Percentiles rank a stretch among this genome's conserved stretches.
Conservation (phyloP, 2,329 filamentous ascomycete species). For the Teratosphaeria nubilosa region DNA sequence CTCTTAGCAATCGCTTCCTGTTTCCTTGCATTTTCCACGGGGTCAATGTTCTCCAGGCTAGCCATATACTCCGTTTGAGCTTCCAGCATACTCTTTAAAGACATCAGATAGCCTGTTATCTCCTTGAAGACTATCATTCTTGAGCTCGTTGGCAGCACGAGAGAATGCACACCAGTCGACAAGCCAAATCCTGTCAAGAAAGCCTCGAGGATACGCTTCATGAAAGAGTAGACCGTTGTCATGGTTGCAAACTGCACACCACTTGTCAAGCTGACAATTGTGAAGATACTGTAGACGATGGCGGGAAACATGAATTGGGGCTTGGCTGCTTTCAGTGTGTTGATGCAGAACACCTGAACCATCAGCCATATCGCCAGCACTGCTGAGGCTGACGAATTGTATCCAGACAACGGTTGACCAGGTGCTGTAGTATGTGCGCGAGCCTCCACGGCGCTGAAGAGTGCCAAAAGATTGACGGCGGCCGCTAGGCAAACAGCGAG, state of each 20-base stretch:
- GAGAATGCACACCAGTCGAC: constrained; percentile 50
- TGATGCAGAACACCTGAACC: constrained; percentile 57
- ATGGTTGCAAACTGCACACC: constrained; percentile 51
- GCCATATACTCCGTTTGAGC: constrained; percentile 56
- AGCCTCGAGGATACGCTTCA: constrained; percentile 46
- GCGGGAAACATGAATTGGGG: constrained; percentile 59
- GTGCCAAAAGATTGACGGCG: constrained; percentile 50
- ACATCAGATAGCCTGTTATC: constrained; percentile 48
- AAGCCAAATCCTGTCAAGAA: constrained; percentile 58
- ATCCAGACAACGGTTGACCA: constrained; percentile 28
- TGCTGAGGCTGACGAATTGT: constrained; percentile 63
- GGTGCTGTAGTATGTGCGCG: constrained; percentile 44
- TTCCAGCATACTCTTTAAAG: constrained; percentile 45
- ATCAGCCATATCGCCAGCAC: constrained; percentile 64
- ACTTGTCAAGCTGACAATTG: constrained; percentile 53
- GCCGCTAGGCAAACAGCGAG: constrained; percentile 47
- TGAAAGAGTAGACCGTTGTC: constrained; percentile 42
- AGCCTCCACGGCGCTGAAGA: constrained; percentile 57
- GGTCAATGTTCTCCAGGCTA: constrained; percentile 50
- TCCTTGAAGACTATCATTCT: constrained; percentile 55
- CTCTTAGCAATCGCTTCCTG: constrained; percentile 5
- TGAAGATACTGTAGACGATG: constrained; percentile 60
- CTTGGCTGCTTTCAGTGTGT: constrained; percentile 53
- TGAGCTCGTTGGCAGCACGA: constrained; percentile 57
- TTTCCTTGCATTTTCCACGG: constrained; percentile 8